Percentiles rank a stretch among this genome's conserved stretches.
phyloP scores from a whole-genome alignment of 331 rosid genomes.

The Malus hybrid region DNA sequence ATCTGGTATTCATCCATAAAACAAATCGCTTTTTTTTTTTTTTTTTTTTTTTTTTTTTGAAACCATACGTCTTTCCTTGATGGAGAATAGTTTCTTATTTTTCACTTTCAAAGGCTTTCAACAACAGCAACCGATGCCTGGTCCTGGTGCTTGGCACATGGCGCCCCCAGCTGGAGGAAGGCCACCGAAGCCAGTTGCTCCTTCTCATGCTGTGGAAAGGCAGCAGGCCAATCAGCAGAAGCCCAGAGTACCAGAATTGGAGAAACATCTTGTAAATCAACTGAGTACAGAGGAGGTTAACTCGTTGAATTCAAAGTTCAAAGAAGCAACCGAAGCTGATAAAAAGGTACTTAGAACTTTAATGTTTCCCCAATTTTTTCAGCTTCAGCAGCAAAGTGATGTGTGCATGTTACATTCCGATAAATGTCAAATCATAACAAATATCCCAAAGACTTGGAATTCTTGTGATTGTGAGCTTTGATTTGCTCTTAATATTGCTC shows the following conservation, averaged over 20 bases:
- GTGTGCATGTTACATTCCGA: no score
- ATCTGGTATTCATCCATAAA: constrained; percentile 42
- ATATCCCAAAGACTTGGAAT: neutral
- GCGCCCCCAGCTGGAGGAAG: constrained; percentile 37
- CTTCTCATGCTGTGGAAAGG: constrained; percentile 52
- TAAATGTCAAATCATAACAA: no score
- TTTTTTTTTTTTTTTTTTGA: no score
- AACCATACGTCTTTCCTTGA: no score
- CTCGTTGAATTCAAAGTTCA: constrained; percentile 56
- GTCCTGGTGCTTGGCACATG: constrained; percentile 35
- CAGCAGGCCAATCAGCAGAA: constrained; percentile 45
- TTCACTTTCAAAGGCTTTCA: constrained; percentile 39
- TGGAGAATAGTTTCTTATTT: no score
- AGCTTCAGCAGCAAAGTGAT: no score
- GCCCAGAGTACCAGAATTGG: constrained; percentile 69
- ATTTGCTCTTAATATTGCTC: neutral
- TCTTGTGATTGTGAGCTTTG: neutral
- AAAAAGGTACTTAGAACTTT: constrained; percentile 44
- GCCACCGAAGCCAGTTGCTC: constrained; percentile 60
- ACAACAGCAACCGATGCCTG: constrained; percentile 58
- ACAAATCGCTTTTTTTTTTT: neutral
- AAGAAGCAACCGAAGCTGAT: constrained; percentile 87
- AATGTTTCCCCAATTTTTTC: neutral
- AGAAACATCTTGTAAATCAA: constrained; percentile 73
- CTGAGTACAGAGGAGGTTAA: constrained; percentile 88